Conservation (phyloP, 768 basidiomycete species). For the Pleurotus tuoliensis region DNA sequence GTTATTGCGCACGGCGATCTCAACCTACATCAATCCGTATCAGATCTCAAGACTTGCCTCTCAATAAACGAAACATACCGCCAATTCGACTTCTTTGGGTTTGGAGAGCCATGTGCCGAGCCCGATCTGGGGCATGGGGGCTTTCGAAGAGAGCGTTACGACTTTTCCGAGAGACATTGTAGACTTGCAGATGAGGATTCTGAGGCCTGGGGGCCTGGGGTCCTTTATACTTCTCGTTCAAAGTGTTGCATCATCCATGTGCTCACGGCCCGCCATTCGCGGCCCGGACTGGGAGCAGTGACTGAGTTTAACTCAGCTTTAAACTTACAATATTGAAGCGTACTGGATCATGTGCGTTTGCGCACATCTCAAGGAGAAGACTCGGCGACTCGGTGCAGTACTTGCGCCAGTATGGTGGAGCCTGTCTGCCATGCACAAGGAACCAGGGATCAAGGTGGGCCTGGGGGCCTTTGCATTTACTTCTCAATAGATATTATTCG, state of each 20-base stretch:
- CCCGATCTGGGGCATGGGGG: slow-evolving; percentile 69
- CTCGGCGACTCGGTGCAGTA: too few species aligned
- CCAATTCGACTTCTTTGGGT: slow-evolving; percentile 70
- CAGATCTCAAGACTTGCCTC: too few species aligned
- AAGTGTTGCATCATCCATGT: too few species aligned
- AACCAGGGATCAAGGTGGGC: slow-evolving; percentile 12
- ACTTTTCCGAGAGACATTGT: slow-evolving; percentile 39
- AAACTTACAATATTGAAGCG: too few species aligned
- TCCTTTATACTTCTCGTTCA: too few species aligned
- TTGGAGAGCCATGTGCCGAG: slow-evolving; percentile 81
- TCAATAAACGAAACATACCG: slow-evolving; percentile 38
- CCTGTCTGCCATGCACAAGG: slow-evolving; percentile 34
- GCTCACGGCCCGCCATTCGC: too few species aligned
- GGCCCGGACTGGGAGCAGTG: too few species aligned
- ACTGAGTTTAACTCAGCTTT: too few species aligned
- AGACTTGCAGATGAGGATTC: slow-evolving; percentile 4
- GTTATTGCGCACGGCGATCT: slow-evolving; percentile 68
- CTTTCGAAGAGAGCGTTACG: slow-evolving; percentile 41
- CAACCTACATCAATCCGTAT: slow-evolving; percentile 43
- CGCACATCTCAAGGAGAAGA: too few species aligned
- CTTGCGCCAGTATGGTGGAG: too few species aligned
- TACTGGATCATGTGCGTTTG: too few species aligned
- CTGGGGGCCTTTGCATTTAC: background rate
- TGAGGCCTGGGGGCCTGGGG: too few species aligned
- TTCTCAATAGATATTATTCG: background rate